Evolutionary conservation across 208 protist species (phyloP).

Genomic region (Wallacemonas sp.): DNA sequence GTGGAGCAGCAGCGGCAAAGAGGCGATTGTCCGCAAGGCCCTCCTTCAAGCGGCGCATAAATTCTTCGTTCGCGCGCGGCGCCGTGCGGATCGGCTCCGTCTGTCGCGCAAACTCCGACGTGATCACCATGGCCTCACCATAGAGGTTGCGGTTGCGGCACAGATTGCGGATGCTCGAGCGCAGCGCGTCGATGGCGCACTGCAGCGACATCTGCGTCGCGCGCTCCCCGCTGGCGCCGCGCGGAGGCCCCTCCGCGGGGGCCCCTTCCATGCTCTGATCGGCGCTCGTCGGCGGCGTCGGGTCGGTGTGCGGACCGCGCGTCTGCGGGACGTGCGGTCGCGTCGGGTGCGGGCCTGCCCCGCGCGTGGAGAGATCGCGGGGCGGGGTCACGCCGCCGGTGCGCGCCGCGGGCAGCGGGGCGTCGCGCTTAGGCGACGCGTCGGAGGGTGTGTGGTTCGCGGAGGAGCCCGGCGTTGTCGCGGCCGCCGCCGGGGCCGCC

Average conservation of each 20-base stretch:
- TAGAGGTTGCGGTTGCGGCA: slow-evolving; percentile 43
- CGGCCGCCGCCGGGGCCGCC: too few species aligned
- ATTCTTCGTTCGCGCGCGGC: slow-evolving; percentile 53
- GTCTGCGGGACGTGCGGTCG: not conserved
- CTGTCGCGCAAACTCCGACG: slow-evolving; percentile 49
- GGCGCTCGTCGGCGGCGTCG: not conserved
- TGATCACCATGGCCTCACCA: slow-evolving; percentile 51
- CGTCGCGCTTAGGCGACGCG: not conserved
- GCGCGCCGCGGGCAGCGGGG: not conserved
- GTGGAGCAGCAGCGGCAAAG: slow-evolving; percentile 49
- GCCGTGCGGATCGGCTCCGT: slow-evolving; percentile 52
- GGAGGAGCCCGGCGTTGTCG: slow-evolving; percentile 1
- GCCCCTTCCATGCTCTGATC: slow-evolving; percentile 10
- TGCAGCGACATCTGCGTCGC: slow-evolving; percentile 33
- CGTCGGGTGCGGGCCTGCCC: not conserved
- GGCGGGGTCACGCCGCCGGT: slow-evolving; percentile 1
- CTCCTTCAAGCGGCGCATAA: slow-evolving; percentile 59
- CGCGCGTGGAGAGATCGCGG: not conserved
- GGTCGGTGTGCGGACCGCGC: slow-evolving; percentile 9
- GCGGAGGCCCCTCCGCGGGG: not conserved
- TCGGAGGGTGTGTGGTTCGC: slow-evolving; percentile 1
- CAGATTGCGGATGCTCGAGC: slow-evolving; percentile 42
- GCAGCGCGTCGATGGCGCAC: slow-evolving; percentile 49
- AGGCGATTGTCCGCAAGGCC: slow-evolving; percentile 49
- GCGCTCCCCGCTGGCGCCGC: slow-evolving; percentile 4